Conservation (phyloP, 257 asterid genomes). For the Solanum peruvianum region DNA sequence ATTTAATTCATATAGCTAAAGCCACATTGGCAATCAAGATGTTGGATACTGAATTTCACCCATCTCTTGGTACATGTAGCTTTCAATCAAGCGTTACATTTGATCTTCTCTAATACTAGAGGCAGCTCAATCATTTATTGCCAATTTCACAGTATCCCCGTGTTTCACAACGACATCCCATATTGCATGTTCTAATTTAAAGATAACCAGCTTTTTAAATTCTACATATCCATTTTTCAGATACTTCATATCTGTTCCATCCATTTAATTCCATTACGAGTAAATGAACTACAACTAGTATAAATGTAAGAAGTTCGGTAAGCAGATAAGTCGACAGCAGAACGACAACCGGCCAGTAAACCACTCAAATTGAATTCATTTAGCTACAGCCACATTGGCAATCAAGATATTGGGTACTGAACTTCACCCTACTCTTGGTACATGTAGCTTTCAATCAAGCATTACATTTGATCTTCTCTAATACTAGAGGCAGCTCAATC, state of each 20-base stretch:
- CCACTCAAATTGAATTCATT: constrained; percentile 11
- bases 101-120: neutral
- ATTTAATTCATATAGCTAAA: constrained; percentile 26
- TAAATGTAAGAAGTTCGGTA: constrained; percentile 9
- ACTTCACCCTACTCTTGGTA: constrained; percentile 32
- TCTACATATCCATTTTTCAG: neutral
- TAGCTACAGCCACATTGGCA: constrained; percentile 49
- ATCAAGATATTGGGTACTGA: constrained; percentile 27
- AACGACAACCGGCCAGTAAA: constrained; percentile 57
- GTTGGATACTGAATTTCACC: constrained; percentile 15
- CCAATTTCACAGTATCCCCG: neutral
- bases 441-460: constrained; percentile 19
- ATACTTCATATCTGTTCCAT: neutral
- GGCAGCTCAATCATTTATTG: neutral
- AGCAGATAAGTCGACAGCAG: constrained; percentile 24
- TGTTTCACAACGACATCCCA: neutral
- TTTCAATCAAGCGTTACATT: neutral
- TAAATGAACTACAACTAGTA: neutral
- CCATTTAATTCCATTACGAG: neutral
- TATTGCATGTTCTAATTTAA: neutral
- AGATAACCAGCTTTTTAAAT: neutral
- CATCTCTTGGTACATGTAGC: constrained; percentile 47
- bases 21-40: constrained; percentile 47
- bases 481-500: neutral
- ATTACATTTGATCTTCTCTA: neutral